These are phyloP conservation scores for Kitagawia praeruptora DNA, from an alignment of 129 eudicot species.

Conservation along the genomic window DNA sequence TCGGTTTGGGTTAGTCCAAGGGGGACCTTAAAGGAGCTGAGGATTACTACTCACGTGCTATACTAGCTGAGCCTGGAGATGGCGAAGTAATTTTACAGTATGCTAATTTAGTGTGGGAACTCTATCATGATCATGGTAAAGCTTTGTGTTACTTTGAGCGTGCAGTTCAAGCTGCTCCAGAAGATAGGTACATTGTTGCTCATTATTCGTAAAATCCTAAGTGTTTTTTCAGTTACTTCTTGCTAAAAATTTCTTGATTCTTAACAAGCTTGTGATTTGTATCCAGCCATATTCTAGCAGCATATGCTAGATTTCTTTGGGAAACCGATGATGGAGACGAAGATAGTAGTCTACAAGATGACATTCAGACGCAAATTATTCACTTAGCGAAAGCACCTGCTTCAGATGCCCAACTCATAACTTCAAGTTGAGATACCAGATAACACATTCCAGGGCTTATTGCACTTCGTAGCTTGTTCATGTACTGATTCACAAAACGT, in stretches of 20 bases:
- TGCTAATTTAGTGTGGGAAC: conserved; percentile 63
- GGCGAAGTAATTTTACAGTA: conserved; percentile 42
- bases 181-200: conserved; percentile 36
- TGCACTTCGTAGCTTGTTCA: neutral
- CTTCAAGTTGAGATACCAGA: neutral
- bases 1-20: conserved; percentile 29
- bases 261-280: neutral
- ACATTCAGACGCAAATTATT: neutral
- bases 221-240: neutral
- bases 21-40: conserved; percentile 64
- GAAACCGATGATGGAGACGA: conserved; percentile 35
- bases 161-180: conserved; percentile 46
- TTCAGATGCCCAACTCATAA: neutral
- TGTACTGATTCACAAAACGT: too few species aligned
- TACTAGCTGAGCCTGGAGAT: conserved; percentile 40
- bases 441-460: neutral
- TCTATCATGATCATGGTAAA: conserved; percentile 44
- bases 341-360: neutral
- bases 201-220: neutral
- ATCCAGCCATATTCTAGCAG: conserved; percentile 54
- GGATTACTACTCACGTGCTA: conserved; percentile 45
- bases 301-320: conserved; percentile 69
- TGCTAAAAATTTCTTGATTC: neutral
- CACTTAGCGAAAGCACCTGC: conserved; percentile 7
- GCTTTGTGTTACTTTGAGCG: conserved; percentile 45